Conservation (phyloP, 176 grass and related monocot genomes). For the Carex pumila region DNA sequence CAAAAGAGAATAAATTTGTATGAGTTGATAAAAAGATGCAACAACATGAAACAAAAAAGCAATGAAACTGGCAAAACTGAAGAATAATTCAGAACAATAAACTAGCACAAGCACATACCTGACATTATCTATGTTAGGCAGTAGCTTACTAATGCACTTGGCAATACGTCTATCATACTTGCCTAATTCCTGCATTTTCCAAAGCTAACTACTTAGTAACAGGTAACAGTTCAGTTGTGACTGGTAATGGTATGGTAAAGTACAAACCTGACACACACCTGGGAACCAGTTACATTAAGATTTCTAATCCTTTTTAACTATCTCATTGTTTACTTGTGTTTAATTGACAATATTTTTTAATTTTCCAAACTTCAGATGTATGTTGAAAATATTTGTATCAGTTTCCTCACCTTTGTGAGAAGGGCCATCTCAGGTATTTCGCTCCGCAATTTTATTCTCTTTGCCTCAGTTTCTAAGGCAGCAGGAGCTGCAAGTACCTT, state of each 20-base stretch:
- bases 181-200: conserved; percentile 41
- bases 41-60: not conserved
- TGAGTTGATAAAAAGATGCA: not conserved
- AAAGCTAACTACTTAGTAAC: not conserved
- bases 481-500: conserved; percentile 62
- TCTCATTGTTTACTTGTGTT: not conserved
- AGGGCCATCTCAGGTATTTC: conserved; percentile 47
- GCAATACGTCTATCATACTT: conserved; percentile 53
- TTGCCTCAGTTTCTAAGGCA: conserved; percentile 62
- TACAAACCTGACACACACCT: not conserved
- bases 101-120: conserved; percentile 23
- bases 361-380: not conserved
- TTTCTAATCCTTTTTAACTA: not conserved
- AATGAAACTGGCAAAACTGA: not conserved
- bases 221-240: not conserved
- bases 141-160: conserved; percentile 62
- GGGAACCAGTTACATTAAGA: not conserved
- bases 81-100: not conserved
- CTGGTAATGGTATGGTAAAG: not conserved
- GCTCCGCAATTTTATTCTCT: conserved; percentile 43
- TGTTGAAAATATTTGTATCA: not conserved
- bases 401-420: conserved; percentile 47
- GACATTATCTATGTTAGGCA: conserved; percentile 60
- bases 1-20: not conserved
- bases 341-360: not conserved